These are phyloP conservation scores for Xylaria flabelliformis DNA, from an alignment of 495 filamentous ascomycete genomes.

Conservation along the genomic window DNA sequence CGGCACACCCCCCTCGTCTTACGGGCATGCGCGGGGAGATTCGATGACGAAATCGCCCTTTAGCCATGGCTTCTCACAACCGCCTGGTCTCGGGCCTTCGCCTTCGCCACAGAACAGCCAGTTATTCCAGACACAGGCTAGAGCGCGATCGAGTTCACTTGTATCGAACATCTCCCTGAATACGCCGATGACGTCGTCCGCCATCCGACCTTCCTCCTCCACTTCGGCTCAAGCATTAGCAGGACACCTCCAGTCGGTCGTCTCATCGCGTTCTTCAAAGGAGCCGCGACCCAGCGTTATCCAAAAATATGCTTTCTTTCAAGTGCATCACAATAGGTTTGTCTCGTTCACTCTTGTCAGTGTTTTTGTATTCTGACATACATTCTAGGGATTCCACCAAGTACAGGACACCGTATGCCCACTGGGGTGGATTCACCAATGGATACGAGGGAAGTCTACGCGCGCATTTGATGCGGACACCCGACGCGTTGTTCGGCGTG, in stretches of 20 bases:
- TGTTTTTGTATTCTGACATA: conserved; percentile 26
- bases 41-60: conserved; percentile 41
- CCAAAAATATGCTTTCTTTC: conserved; percentile 61
- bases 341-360: background rate
- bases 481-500: conserved; percentile 45
- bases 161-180: conserved; percentile 43
- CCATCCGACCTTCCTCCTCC: conserved; percentile 38
- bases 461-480: conserved; percentile 53
- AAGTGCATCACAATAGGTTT: conserved; percentile 56
- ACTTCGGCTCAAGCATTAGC: conserved; percentile 35
- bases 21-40: conserved; percentile 35
- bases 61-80: conserved; percentile 40
- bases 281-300: conserved; percentile 37
- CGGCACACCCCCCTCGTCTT: conserved; percentile 43
- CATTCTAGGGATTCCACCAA: conserved; percentile 49
- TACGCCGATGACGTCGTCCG: conserved; percentile 43
- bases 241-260: conserved; percentile 29
- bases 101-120: conserved; percentile 42
- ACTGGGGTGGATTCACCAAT: conserved; percentile 60
- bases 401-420: conserved; percentile 60
- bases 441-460: conserved; percentile 59
- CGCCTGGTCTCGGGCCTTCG: conserved; percentile 39
- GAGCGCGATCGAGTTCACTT: conserved; percentile 39
- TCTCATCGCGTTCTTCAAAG: conserved; percentile 24
- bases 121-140: conserved; percentile 41